Base-by-base conservation (phyloP, 768 basidiomycete genomes). In the Austroboletus festivus region DNA sequence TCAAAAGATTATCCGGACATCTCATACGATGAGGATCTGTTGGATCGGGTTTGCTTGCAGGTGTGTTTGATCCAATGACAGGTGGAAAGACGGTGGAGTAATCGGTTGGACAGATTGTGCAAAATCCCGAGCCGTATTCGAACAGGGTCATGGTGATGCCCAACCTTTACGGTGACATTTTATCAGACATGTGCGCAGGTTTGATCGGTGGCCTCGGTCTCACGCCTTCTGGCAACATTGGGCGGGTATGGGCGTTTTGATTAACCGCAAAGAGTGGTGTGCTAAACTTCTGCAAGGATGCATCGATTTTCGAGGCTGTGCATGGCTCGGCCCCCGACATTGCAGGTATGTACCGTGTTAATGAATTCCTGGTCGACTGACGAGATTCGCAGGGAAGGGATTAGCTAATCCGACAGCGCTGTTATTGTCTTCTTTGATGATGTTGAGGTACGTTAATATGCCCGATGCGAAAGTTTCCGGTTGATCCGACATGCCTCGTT, bases 101-200 rank as follows among this genome's bases (percentile, higher is more conserved):
- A 59, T 38, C n/a, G 15, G 8, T 43, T 9, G 16, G 33, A 37
- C 58, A 93, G 85, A 80, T 98, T 61, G 90, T 92, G 26, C 88
- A 90, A 65, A 94, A 99, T 71, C 96, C 96, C 20, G 75, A 71
- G 59, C 96, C 96, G 7, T 99, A 84, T 74, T 79, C 90, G 31
- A 93, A 96, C 73, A 86, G 93, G 42, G 95, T 99, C 55, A 98
- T 99, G 95, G 96, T 99, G 57, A 98, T 98, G 94, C 96, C 96
- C 46, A 99, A 99, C 76, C 74, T 99, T 52, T 94, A 91, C 60
- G 91, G 88, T 64, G 93, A 93, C 68, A 96, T 96, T 64, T 74
- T 96, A 55, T 96, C 93, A 41, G 94, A 99, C 68, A 93, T 99
- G 88, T 95, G 93, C 58, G 96, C 96, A 51, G 96, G 96, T 50